Evolutionary conservation across 176 grass and related monocot species (phyloP), one percentile per base, ranked within the genome.

Genomic region (Aechmea fasciata): DNA sequence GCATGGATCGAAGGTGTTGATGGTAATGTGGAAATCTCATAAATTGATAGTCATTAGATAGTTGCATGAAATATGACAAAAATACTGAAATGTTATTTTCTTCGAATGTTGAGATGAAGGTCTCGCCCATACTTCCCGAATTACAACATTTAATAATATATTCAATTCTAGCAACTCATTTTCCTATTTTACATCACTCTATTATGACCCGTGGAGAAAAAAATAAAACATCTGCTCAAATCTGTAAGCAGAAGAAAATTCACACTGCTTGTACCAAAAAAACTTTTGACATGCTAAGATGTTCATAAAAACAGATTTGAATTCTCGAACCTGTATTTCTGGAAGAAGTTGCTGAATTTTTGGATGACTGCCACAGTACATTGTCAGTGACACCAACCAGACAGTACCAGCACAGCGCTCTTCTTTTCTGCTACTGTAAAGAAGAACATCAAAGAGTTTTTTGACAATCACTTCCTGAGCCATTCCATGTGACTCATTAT

Each of bases 381-480:
- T 91, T 70, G 78, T 88, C 49, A 96, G 88, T 28, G 92, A 96
- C 52, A 96, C 85, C 83, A 96, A 86, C 86, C 92, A 96, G 50
- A 96, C 92, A 76, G 92, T 87, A 69, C 92, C 92, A 15, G 85
- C 81, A 78, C 92, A 96, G 1, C 92, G 78, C 69, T 96, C 92
- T 68, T 96, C 92, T 84, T 96, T 96, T 83, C 92, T 91, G 77
- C 81, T 80, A 81, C 92, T 96, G 80, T 84, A 96, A 76, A 96
- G 72, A 52, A 96, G 75, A 77, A 51, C 50, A 72, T 96, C 85
- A 23, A 96, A 96, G 51, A 96, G 87, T 65, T 87, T 91, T 77
- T 84, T 89, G 33, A 77, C 86, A 71, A 91, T 91, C 76, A 81
- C 77, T 79, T 96, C 92, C 77, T 49, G 81, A 69, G 78, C 85